Percentiles rank a stretch among this genome's conserved stretches.
These are phyloP conservation scores for Globisporangium paddicum DNA, from an alignment of 352 stramenopile species.

Conservation along the genomic window DNA sequence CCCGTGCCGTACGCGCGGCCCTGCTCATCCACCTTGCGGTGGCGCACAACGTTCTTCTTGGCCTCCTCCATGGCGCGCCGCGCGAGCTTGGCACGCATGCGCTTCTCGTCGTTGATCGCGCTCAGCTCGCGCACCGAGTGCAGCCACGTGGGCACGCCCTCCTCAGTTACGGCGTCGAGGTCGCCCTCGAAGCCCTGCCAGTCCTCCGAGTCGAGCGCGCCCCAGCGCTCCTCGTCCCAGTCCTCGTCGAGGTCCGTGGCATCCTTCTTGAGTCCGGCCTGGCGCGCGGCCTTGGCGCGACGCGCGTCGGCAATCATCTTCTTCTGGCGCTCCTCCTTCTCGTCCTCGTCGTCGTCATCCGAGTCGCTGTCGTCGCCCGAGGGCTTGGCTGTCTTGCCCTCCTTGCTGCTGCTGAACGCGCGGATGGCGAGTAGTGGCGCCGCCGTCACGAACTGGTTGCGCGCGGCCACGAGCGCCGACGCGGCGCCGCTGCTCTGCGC, in stretches of 20 bases:
- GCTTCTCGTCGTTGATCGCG: conserved; percentile 57
- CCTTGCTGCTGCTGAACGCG: conserved; percentile 25
- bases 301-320: conserved; percentile 10
- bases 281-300: conserved; percentile 15
- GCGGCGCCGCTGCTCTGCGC: conserved; percentile 5
- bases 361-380: conserved; percentile 2
- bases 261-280: conserved; percentile 27
- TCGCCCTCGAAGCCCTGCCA: conserved; percentile 82
- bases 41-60: conserved; percentile 69
- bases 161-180: conserved; percentile 66
- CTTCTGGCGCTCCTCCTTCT: conserved; percentile 16
- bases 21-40: conserved; percentile 67
- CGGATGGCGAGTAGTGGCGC: conserved; percentile 17
- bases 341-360: conserved; percentile 29
- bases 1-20: conserved; percentile 88
- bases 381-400: conserved; percentile 9
- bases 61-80: conserved; percentile 62
- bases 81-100: conserved; percentile 59
- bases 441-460: conserved; percentile 7
- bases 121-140: conserved; percentile 74
- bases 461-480: conserved; percentile 4
- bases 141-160: conserved; percentile 79
- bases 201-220: conserved; percentile 56
- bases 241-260: conserved; percentile 41
- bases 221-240: conserved; percentile 70